Base-by-base conservation (phyloP, 192 early-diverging fungal genomes). In the Funneliformis geosporum region DNA sequence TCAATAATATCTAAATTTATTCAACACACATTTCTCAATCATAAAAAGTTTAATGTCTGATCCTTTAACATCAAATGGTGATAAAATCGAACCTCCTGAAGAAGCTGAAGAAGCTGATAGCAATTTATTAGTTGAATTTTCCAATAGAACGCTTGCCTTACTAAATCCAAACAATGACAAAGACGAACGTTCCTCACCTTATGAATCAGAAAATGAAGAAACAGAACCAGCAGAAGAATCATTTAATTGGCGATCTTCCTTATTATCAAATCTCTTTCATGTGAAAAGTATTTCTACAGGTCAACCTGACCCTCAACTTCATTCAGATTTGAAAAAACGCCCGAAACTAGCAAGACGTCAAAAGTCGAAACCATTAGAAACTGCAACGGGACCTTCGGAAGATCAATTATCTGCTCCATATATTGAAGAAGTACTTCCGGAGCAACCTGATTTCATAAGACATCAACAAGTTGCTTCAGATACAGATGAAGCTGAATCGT, bases 391-490 rank as follows among this genome's bases (percentile, higher is more conserved):
- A 8, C 73, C 60, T 23, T 61, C 76, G 6, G 64, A 66, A 66
- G 76, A 33, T 18, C 62, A 78, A 47, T 46, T 78, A 67, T 25
- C 43, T 23, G 76, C 76, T 16, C 76, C 76, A 25, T 78, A 78
- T 33, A 43, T 78, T 33, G 62, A 65, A 68, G 76, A 78, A 61
- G 18, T 67, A 18, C 11, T 9, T 43, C 76, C 76, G 16, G 76
- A 78, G 28, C 2, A 67, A 16, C 64, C 61, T 50, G 64, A 78
- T n/a, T 64, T 33, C 60, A 44, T 65, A 11, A 62, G 11, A 8
- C 75, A 38, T 43, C 28, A 10, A 10, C 47, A 12, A 14, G 7
- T 1, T 16, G 3, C 9, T 25, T 4, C 27, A 21, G 74, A 61
- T 1, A 7, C 28, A 3, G 28, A 27, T 43, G 25, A 33, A 16